Evolutionary conservation across 2,329 filamentous ascomycete species (phyloP).

Genomic region (Pseudocercospora cruenta): DNA sequence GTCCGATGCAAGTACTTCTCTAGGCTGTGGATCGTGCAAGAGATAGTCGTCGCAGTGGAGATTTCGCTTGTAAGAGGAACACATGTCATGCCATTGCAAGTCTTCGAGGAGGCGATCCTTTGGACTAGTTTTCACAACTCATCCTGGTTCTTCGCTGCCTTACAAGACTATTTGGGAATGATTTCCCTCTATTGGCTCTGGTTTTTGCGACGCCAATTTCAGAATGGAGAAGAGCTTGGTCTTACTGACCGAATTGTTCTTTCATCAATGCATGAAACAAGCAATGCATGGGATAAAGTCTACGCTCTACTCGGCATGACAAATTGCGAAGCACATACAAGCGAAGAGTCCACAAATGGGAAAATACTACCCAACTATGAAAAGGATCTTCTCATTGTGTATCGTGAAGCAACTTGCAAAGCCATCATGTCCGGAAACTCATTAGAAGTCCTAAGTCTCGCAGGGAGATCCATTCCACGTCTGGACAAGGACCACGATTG

Average conservation of each 20-base stretch:
- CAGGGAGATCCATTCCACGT: neutral
- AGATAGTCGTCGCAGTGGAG: neutral
- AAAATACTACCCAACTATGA: neutral
- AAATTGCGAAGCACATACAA: neutral
- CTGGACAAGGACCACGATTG: neutral
- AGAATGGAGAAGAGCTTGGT: neutral
- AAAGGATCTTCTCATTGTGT: neutral
- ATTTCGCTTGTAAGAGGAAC: neutral
- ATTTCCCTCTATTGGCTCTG: neutral
- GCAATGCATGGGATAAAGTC: constrained; percentile 1
- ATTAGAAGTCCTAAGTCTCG: neutral
- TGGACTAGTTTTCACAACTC: neutral
- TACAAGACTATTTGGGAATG: neutral
- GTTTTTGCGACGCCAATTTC: neutral
- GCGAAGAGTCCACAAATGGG: neutral
- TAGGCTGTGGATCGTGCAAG: constrained; percentile 8
- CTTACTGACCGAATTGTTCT: neutral
- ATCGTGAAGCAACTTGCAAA: neutral
- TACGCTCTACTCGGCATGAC: neutral
- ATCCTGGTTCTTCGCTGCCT: neutral
- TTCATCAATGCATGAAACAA: neutral
- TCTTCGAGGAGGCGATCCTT: neutral
- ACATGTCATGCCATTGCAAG: neutral
- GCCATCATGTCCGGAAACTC: neutral
- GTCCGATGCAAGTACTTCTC: neutral